These are phyloP conservation scores for Cladophialophora bantiana DNA, from an alignment of 2,329 filamentous ascomycete genomes.

Conservation along the genomic window DNA sequence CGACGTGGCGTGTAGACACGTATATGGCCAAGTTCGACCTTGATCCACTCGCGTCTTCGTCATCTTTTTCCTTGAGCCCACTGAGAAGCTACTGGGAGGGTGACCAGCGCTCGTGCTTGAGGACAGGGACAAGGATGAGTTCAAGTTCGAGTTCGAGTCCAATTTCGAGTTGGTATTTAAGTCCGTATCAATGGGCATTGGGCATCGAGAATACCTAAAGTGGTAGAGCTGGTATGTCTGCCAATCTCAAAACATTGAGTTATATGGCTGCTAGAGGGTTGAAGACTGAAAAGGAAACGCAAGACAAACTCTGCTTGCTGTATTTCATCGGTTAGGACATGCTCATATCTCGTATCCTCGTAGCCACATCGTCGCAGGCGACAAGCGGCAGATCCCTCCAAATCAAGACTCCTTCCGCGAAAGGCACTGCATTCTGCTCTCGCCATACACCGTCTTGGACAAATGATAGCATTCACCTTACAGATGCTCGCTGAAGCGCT, in stretches of 20 bases:
- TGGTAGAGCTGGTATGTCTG: no score
- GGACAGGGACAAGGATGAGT: no score
- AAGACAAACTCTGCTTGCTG: no score
- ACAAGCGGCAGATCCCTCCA: background rate
- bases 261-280: background rate
- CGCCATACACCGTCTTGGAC: background rate
- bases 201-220: no score
- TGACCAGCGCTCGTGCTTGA: no score
- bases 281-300: background rate
- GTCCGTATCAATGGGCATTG: no score
- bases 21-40: background rate
- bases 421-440: background rate
- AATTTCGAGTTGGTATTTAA: no score
- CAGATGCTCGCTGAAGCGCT: slow-evolving; percentile 5
- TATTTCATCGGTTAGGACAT: background rate
- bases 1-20: background rate
- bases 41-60: background rate
- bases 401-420: background rate
- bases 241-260: no score
- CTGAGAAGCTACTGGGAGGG: no score
- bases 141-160: no score
- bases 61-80: background rate
- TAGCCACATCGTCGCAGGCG: background rate
- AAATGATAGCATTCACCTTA: background rate
- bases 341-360: background rate